Base-by-base conservation (phyloP, 805 yeast species). In the Metschnikowia kofuensis region DNA sequence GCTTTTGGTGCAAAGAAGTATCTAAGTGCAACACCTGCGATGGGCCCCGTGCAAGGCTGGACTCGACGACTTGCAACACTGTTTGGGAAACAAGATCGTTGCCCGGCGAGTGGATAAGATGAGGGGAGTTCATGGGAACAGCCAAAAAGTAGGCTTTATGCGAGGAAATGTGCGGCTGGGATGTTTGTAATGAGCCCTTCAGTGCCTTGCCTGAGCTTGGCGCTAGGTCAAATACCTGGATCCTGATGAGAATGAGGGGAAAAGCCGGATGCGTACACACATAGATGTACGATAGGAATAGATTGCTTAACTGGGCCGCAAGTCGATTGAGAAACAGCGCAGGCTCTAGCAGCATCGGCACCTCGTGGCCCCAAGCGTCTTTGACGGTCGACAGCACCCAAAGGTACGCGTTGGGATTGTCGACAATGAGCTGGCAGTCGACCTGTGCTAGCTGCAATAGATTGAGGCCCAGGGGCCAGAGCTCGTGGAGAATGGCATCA, bases 401-500 rank as follows among this genome's bases (percentile, higher is more conserved):
- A 32, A 60, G 61, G 55, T 65, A 74, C 3, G 69, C 47, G 35
- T 64, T 65, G 0, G 90, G 83, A 49, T 78, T 75, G 56, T 84
- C 86, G 2, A 86, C 78, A 39, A 86, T 68, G 39, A 77, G 59
- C 55, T 84, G 87, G 45, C 85, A 79, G 55, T 87, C 94, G 6
- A 86, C 66, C 51, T 85, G 89, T 0, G 94, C 84, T 37, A 83
- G 60, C 60, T 87, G 95, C 14, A 82, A 69, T 1, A 84, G 65
- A 54, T 83, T 84, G 38, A 85, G 61, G 0, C 89, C 89, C 6
- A 64, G 56, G 1, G 75, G 66, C 78, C 87, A 85, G 54, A 69
- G 76, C 12, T 77, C 76, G 36, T 63, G 70, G 8, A 80, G 50
- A n/a, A 82, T 67, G 34, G 64, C 60, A 49, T 81, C 82, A 6